A percentile compares a stretch with the other conserved stretches of the same genome.
Conservation (phyloP, 208 protist genomes). For the Histomonas meleagridis region DNA sequence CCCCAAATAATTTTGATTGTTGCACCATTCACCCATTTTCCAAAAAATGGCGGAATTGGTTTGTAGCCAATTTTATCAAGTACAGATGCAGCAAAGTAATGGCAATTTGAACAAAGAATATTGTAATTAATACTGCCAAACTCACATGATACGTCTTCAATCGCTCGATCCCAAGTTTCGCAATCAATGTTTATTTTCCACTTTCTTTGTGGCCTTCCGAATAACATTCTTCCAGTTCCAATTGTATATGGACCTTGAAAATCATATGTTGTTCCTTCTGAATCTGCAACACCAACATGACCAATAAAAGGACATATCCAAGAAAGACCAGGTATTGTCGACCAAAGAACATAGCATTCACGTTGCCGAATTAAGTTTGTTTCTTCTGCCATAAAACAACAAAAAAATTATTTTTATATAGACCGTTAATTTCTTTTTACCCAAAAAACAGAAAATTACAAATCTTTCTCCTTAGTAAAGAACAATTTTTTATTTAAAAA, state of each 20-base stretch:
- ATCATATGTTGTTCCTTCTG: neutral
- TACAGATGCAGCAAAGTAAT: constrained; percentile 12
- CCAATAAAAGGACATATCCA: constrained; percentile 24
- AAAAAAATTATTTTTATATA: no score
- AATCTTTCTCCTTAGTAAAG: no score
- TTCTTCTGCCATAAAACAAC: no score
- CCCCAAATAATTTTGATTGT: neutral
- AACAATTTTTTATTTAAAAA: no score
- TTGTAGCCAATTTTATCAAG: neutral
- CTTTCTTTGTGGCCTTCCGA: neutral
- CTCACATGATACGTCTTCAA: neutral
- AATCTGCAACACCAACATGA: constrained; percentile 11
- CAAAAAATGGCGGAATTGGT: neutral
- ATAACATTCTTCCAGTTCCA: neutral
- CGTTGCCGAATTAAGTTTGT: no score
- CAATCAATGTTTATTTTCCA: neutral
- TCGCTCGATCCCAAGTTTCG: neutral
- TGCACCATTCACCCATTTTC: neutral
- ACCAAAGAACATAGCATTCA: neutral
- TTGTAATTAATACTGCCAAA: constrained; percentile 5
- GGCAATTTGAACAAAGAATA: constrained; percentile 11
- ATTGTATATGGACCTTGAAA: constrained; percentile 20
- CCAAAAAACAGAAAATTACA: no score
- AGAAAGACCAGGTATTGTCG: neutral
- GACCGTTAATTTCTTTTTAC: no score